These are phyloP conservation scores for Stachybotrys elegans DNA, from an alignment of 2,329 filamentous ascomycete genomes.

Conservation along the genomic window DNA sequence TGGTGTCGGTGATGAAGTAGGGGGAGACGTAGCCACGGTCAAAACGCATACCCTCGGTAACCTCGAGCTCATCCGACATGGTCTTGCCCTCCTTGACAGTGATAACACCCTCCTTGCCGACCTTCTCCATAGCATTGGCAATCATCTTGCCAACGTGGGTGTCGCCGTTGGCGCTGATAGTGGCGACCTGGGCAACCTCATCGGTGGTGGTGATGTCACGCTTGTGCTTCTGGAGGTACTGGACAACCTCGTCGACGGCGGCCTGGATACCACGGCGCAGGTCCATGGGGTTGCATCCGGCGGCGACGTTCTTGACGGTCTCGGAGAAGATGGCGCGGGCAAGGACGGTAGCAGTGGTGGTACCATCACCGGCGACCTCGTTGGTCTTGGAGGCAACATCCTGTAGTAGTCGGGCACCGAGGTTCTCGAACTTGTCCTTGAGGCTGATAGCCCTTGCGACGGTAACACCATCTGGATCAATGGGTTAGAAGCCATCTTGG, in stretches of 20 bases:
- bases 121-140: constrained; percentile 98
- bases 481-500: constrained; percentile 12
- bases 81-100: constrained; percentile 99
- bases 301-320: constrained; percentile 99
- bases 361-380: constrained; percentile 97
- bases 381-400: constrained; percentile 99
- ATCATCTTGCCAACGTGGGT: constrained; percentile 92
- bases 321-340: constrained; percentile 98
- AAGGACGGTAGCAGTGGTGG: constrained; percentile 94
- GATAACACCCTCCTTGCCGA: constrained; percentile 99
- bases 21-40: constrained; percentile 97
- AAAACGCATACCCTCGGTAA: constrained; percentile 99
- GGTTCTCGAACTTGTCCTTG: constrained; percentile 99
- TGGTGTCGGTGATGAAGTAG: constrained; percentile 99
- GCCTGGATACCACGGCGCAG: constrained; percentile 95
- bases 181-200: constrained; percentile 96
- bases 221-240: constrained; percentile 94
- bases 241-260: constrained; percentile 88
- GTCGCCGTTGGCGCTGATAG: constrained; percentile 97
- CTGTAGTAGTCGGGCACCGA: constrained; percentile 91
- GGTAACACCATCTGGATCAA: constrained; percentile 69
- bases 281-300: constrained; percentile 99
- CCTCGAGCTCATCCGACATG: constrained; percentile 92
- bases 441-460: constrained; percentile 86
- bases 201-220: constrained; percentile 95